phyloP scores from a whole-genome alignment of 2,329 filamentous ascomycete species.

The Shiraia sp. region DNA sequence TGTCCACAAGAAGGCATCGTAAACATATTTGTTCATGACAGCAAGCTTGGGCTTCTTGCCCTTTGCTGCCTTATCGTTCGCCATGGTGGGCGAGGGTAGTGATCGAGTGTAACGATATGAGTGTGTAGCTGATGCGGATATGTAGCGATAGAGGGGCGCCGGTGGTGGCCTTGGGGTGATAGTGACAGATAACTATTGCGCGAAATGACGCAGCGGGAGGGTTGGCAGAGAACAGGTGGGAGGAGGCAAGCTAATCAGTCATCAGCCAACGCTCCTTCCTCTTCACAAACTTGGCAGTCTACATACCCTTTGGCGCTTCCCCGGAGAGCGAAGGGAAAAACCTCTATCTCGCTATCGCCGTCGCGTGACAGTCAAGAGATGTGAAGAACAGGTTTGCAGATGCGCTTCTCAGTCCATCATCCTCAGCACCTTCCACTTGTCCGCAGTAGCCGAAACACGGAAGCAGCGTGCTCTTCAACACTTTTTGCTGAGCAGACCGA shows the following conservation, averaged over 20 bases:
- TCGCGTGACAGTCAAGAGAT: no score
- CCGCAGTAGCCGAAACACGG: constrained; percentile 25
- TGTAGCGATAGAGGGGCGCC: constrained; percentile 9
- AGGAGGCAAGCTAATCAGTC: no score
- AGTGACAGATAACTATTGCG: background rate
- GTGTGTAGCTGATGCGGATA: constrained; percentile 4
- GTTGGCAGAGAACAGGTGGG: no score
- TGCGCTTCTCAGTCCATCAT: constrained; percentile 20
- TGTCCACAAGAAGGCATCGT: constrained; percentile 76
- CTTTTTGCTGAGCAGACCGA: constrained; percentile 11
- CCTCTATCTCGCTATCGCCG: background rate
- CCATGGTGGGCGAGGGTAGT: constrained; percentile 12
- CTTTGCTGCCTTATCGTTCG: constrained; percentile 18
- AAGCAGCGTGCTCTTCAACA: background rate
- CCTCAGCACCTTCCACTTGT: background rate
- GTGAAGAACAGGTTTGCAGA: constrained; percentile 5
- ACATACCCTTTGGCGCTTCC: no score
- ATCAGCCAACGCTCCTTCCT: constrained; percentile 2
- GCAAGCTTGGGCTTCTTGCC: constrained; percentile 39
- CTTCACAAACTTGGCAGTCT: background rate
- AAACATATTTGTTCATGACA: constrained; percentile 72
- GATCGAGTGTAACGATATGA: constrained; percentile 3
- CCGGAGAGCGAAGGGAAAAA: no score
- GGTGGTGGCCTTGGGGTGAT: background rate
- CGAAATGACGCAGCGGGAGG: background rate